Base-by-base conservation (phyloP, 2,329 filamentous ascomycete species). In the Aspergillus carbonarius region DNA sequence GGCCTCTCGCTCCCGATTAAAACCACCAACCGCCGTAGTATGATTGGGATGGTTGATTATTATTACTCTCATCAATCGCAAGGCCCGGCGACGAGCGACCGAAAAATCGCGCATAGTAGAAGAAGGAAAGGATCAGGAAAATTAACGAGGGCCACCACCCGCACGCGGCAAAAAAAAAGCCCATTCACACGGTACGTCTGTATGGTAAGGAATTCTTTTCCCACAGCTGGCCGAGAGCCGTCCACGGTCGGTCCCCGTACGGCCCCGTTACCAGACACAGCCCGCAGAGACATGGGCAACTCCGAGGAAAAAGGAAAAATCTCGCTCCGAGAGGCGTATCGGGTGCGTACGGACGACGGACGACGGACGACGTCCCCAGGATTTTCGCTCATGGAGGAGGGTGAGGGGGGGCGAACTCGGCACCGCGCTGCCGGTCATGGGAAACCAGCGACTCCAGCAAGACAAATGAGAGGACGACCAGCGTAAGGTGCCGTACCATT, bases 41-140 rank as follows among this genome's bases (percentile, higher is more conserved):
- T 40, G 20, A 44, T 54, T 44, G 37, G 35, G 30, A 34, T 56
- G 49, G 53, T 53, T 50, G 17, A 58, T 59, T 40, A 54, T 57
- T 53, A 57, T 58, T 32, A 55, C 54, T 60, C 49, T 58, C 23
- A 44, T 61, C 59, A 55, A 55, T 61, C 49, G 60, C 56, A 52
- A 52, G 59, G 58, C 18, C 20, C 39, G 59, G 40, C 62, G 25
- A 44, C 52, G 57, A 44, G 34, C 30, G 23, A 23, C 23, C 23
- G 50, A 60, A 68, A 68, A 68, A 68, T 68, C 66, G 66, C 66
- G 66, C 66, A 68, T 68, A 68, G 66, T 64, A 65, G 65, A 61
- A 34, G 30, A 44, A 50, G 54, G 30, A 55, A 47, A 57, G 59
- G 55, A 59, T 53, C 27, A 61, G 60, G 57, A 65, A 66, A 63